Evolutionary conservation across 768 basidiomycete species (phyloP).

Genomic region (Suillus fuscotomentosus): DNA sequence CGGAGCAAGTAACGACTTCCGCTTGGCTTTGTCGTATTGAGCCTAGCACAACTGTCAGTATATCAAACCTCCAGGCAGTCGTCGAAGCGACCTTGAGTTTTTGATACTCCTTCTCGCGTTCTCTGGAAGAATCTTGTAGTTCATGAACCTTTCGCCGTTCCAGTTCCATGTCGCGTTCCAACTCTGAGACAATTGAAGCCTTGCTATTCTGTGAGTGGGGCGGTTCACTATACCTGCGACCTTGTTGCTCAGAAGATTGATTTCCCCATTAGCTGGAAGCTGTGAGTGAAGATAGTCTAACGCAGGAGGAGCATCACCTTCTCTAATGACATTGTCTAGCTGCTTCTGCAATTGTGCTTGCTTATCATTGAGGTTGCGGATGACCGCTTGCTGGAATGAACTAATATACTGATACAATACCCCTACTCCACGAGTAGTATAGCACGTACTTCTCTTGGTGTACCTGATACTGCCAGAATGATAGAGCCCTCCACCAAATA

Average conservation of each 20-base stretch:
- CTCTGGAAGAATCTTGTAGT: conserved; percentile 68
- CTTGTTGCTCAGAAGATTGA: conserved; percentile 68
- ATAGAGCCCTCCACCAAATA: conserved; percentile 57
- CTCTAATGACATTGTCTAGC: conserved; percentile 79
- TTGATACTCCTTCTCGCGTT: conserved; percentile 84
- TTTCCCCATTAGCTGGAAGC: conserved; percentile 69
- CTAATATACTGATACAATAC: conserved; percentile 5
- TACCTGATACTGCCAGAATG: conserved; percentile 90
- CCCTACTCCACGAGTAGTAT: background rate
- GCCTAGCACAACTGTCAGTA: conserved; percentile 37
- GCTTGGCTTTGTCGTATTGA: conserved; percentile 81
- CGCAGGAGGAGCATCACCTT: conserved; percentile 50
- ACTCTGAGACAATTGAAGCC: conserved; percentile 41
- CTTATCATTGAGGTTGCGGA: conserved; percentile 79
- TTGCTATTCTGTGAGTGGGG: background rate
- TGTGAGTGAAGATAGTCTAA: background rate
- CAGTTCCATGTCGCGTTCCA: conserved; percentile 78
- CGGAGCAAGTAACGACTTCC: conserved; percentile 70
- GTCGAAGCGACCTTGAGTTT: conserved; percentile 64
- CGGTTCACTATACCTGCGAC: conserved; percentile 46
- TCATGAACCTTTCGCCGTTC: conserved; percentile 76
- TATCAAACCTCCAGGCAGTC: background rate
- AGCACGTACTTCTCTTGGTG: conserved; percentile 73
- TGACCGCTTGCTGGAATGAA: conserved; percentile 81
- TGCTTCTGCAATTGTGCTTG: conserved; percentile 83